Conservation (phyloP, 768 basidiomycete species). For the Agaricus blazei region DNA sequence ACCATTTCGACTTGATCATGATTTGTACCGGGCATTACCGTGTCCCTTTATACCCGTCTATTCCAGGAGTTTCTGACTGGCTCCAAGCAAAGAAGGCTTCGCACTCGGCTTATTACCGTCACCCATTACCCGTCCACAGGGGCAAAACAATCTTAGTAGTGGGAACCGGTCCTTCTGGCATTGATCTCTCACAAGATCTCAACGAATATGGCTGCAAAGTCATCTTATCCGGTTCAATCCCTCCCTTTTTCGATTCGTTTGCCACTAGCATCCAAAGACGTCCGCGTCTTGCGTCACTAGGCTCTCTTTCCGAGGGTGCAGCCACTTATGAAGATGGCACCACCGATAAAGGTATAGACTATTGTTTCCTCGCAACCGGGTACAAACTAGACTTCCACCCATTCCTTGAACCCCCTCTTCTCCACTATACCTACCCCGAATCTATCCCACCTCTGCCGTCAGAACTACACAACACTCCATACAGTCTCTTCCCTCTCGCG, state of each 20-base stretch:
- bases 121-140: conserved; percentile 31
- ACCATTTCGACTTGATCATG: conserved; percentile 58
- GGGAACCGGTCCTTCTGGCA: conserved; percentile 61
- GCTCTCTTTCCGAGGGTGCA: conserved; percentile 11
- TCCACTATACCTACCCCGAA: conserved; percentile 34
- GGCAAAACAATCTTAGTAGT: conserved; percentile 41
- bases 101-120: conserved; percentile 69
- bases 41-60: conserved; percentile 55
- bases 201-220: conserved; percentile 35
- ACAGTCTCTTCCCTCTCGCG: conserved; percentile 66
- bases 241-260: conserved; percentile 20
- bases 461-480: conserved; percentile 58
- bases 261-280: conserved; percentile 32
- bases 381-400: conserved; percentile 56
- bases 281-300: conserved; percentile 38
- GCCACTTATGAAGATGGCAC: conserved; percentile 38
- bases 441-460: conserved; percentile 42
- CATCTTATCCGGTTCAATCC: conserved; percentile 49
- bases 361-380: conserved; percentile 74
- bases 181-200: conserved; percentile 63
- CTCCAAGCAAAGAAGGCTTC: conserved; percentile 41
- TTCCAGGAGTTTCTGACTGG: conserved; percentile 61
- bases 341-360: conserved; percentile 47
- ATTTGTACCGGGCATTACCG: conserved; percentile 76
- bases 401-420: conserved; percentile 41